Conservation (phyloP, 768 basidiomycete species). For the Leccinum uliginosum region DNA sequence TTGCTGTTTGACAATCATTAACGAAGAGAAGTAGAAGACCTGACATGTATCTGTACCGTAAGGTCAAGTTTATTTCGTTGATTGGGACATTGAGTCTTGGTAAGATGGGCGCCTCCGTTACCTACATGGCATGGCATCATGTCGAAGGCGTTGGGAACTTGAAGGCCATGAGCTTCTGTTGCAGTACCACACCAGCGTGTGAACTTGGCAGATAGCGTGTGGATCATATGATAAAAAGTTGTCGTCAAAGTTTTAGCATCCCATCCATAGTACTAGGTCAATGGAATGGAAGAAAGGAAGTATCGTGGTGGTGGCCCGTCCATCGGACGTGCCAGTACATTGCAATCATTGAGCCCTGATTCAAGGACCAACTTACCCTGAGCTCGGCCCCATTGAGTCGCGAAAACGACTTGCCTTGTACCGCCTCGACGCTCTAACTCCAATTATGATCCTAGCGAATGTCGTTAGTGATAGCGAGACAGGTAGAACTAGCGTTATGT, state of each 20-base stretch:
- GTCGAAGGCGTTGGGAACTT: too few relatives aligned
- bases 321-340: neutral
- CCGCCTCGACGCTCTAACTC: neutral
- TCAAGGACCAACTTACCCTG: neutral
- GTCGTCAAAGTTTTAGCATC: neutral
- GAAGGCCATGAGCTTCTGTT: neutral
- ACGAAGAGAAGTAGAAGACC: neutral
- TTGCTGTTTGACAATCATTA: neutral
- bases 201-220: neutral
- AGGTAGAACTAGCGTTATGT: neutral
- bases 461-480: neutral
- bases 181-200: neutral
- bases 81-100: neutral
- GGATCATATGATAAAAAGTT: neutral
- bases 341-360: neutral
- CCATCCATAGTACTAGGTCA: slow-evolving; percentile 1
- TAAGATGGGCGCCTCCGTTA: neutral
- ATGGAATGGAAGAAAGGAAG: neutral
- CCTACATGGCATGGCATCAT: neutral
- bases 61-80: neutral
- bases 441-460: neutral
- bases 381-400: neutral
- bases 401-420: neutral
- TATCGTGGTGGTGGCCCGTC: neutral
- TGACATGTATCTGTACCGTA: neutral